phyloP scores from a whole-genome alignment of 75 land plant species.

The Ceratopteris richardii region DNA sequence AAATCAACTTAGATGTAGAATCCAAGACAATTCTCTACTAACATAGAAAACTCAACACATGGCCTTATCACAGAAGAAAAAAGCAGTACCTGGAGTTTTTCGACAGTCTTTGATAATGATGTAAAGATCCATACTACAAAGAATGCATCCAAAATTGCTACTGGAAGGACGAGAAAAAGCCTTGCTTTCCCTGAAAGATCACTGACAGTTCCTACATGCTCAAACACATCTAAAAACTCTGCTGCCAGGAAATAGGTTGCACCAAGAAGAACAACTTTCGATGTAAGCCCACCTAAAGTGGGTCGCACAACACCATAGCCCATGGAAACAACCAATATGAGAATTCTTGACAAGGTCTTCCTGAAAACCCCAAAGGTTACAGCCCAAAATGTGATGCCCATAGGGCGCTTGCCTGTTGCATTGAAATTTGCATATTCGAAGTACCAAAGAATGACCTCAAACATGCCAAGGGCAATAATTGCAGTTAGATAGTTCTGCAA shows the following conservation, averaged over 20 bases:
- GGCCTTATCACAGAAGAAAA: no score
- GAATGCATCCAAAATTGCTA: slow-evolving; percentile 39
- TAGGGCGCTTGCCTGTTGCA: slow-evolving; percentile 34
- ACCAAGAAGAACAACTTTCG: slow-evolving; percentile 30
- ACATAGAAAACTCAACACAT: no score
- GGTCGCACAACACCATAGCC: slow-evolving; percentile 45
- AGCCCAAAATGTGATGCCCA: slow-evolving; percentile 46
- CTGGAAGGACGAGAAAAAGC: slow-evolving; percentile 39
- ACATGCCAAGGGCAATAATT: slow-evolving; percentile 44
- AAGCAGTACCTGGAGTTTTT: slow-evolving; percentile 42
- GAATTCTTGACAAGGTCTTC: slow-evolving; percentile 41
- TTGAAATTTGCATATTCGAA: slow-evolving; percentile 45
- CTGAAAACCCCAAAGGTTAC: slow-evolving; percentile 41
- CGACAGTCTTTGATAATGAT: slow-evolving; percentile 36
- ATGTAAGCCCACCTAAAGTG: slow-evolving; percentile 37
- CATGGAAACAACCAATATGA: slow-evolving; percentile 40
- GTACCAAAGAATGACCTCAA: slow-evolving; percentile 42
- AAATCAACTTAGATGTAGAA: no score
- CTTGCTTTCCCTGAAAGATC: slow-evolving; percentile 29
- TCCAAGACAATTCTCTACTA: no score
- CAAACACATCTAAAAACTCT: slow-evolving; percentile 37
- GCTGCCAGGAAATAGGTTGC: slow-evolving; percentile 29
- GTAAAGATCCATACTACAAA: slow-evolving; percentile 44
- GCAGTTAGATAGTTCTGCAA: slow-evolving; percentile 38
- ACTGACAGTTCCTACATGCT: no score